Conservation (phyloP, 1,139 yeast genomes). For the Scheffersomyces illinoinensis region DNA sequence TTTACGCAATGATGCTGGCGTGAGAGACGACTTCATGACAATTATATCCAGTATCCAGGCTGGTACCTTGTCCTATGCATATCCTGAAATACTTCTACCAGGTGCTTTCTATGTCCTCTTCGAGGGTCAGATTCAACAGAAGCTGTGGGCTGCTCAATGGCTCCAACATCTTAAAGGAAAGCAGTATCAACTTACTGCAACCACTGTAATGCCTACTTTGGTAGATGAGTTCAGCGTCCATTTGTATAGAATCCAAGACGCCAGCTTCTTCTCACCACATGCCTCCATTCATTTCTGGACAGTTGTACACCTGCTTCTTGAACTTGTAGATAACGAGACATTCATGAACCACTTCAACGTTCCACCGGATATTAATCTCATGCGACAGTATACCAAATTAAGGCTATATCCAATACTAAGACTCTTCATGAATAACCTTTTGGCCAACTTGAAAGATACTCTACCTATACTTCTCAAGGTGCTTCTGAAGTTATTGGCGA, state of each 20-base stretch:
- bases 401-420: slow-evolving; percentile 46
- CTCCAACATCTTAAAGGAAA: slow-evolving; percentile 19
- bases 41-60: background rate
- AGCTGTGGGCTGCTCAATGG: slow-evolving; percentile 45
- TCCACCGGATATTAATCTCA: slow-evolving; percentile 46
- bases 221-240: slow-evolving; percentile 56
- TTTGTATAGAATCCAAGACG: slow-evolving; percentile 54
- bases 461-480: slow-evolving; percentile 55
- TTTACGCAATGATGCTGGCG: slow-evolving; percentile 33
- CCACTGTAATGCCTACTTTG: slow-evolving; percentile 33
- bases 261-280: slow-evolving; percentile 42
- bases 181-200: slow-evolving; percentile 4
- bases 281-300: slow-evolving; percentile 57
- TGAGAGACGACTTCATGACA: slow-evolving; percentile 20
- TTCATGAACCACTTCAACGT: slow-evolving; percentile 39
- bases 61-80: background rate
- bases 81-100: slow-evolving; percentile 27
- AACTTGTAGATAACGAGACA: slow-evolving; percentile 38
- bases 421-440: slow-evolving; percentile 49
- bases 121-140: slow-evolving; percentile 49
- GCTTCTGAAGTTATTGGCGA: slow-evolving; percentile 40
- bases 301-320: slow-evolving; percentile 41
- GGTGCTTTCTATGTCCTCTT: slow-evolving; percentile 55
- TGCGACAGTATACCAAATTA: slow-evolving; percentile 38
- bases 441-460: slow-evolving; percentile 53